These are phyloP conservation scores for Musa schizocarpa DNA, from an alignment of 176 grass and related monocot species.

Conservation along the genomic window DNA sequence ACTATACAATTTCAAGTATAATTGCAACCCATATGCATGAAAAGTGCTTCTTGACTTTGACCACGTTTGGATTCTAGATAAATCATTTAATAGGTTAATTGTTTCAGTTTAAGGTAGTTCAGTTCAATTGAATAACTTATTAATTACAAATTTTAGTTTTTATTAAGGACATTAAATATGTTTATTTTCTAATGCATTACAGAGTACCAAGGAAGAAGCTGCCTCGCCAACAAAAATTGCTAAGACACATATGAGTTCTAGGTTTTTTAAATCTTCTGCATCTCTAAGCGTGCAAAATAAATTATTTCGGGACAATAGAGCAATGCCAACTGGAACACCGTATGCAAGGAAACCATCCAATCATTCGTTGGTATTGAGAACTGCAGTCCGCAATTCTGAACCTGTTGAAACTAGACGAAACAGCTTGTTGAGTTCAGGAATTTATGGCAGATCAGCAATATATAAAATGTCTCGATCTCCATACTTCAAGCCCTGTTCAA, in stretches of 20 bases:
- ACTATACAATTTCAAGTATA: neutral
- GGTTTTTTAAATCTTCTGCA: slow-evolving; percentile 26
- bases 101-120: neutral
- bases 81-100: neutral
- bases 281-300: slow-evolving; percentile 35
- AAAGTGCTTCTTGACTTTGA: neutral
- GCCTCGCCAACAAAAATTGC: slow-evolving; percentile 46
- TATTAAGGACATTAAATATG: neutral
- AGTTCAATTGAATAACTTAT: neutral
- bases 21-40: neutral
- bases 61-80: neutral
- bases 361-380: slow-evolving; percentile 4
- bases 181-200: slow-evolving; percentile 6
- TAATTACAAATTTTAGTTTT: neutral
- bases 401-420: slow-evolving; percentile 14
- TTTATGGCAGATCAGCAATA: slow-evolving; percentile 30
- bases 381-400: slow-evolving; percentile 27
- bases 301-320: slow-evolving; percentile 6
- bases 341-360: slow-evolving; percentile 29
- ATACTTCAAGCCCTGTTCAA: slow-evolving; percentile 45
- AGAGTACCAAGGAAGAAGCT: slow-evolving; percentile 27
- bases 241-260: slow-evolving; percentile 52
- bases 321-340: slow-evolving; percentile 12
- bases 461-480: slow-evolving; percentile 49
- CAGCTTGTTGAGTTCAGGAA: slow-evolving; percentile 20